Base-by-base conservation (phyloP, 768 basidiomycete genomes). In the Suillus americanus region DNA sequence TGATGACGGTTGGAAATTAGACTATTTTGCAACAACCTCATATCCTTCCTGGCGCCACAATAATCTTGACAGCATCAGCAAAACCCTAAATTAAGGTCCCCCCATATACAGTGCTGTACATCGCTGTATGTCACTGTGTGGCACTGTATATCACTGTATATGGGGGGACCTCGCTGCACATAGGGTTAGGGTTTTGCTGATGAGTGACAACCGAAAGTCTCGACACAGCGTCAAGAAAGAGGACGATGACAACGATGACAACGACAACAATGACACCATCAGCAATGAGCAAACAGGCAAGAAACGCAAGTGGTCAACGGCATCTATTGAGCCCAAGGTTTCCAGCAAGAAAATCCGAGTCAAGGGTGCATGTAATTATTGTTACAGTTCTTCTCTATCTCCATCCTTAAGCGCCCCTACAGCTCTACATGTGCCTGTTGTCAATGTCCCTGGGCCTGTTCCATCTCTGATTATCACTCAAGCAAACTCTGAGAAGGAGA, bases 1-100 rank as follows among this genome's bases (percentile, higher is more conserved):
- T 51, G 37, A 62, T 5, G 23, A 48, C 8, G 61, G 61, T 14
- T 62, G 61, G 61, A 62, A 62, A 37, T 33, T 62, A 7, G 43
- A 62, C 18, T 30, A 50, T 18, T 33, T 62, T 0, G 57, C 38
- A 35, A 59, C 7, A 7, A 59, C 28, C 5, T 25, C 28, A 6
- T 59, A 59, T 38, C 28, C 57, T 23, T 30, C 30, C 16, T 59
- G 57, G 57, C 23, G 12, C 20, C 1, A n/a, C 45, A 45, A 45
- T 5, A 45, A 45, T 45, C 20, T 45, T 45, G 45, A 45, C 5
- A 10, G n/a, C 28, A 30, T 30, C 28, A 30, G 28, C 28, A 30
- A 30, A 30, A 30, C 28, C 28, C 28, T 30, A 30, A 30, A 30
- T 30, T 30, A 30, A 30, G 28, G 28, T 30, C 28, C 28, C 28